Percentiles rank a stretch among this genome's conserved stretches.
Conservation (phyloP, 768 basidiomycete species). For the Tulasnella sp. region DNA sequence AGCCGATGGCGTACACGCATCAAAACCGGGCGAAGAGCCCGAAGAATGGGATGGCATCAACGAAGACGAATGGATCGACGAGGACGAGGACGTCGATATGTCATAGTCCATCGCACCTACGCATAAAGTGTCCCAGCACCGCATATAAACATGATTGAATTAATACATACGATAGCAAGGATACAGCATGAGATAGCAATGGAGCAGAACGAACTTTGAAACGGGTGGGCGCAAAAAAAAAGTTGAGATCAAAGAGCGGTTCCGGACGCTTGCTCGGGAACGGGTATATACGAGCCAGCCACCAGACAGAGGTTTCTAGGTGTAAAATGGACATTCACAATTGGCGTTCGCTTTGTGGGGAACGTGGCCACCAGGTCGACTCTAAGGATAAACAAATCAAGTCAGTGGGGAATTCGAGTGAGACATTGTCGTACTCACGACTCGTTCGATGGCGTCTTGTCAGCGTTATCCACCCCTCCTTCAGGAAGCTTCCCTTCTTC, state of each 20-base stretch:
- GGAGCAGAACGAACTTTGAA: background rate
- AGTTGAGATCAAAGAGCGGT: background rate
- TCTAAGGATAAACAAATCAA: conserved; percentile 31
- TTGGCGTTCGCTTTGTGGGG: conserved; percentile 90
- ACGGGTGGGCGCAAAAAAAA: background rate
- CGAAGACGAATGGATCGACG: conserved; percentile 50
- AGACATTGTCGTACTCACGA: conserved; percentile 44
- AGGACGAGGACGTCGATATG: conserved; percentile 42
- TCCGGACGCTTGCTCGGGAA: conserved; percentile 19
- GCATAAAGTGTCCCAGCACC: background rate
- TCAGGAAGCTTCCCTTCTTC: conserved; percentile 18
- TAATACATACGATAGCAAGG: conserved; percentile 2
- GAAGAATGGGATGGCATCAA: conserved; percentile 39
- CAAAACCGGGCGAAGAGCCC: conserved; percentile 32
- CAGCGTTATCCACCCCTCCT: conserved; percentile 13
- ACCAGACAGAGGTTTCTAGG: conserved; percentile 87
- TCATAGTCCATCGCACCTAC: conserved; percentile 17
- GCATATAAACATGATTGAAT: background rate
- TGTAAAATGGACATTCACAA: conserved; percentile 87
- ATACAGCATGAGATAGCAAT: background rate
- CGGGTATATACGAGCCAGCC: conserved; percentile 58
- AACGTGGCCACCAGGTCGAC: conserved; percentile 80
- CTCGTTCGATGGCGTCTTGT: conserved; percentile 43
- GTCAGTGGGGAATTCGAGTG: background rate
- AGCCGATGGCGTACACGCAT: conserved; percentile 48